These are phyloP conservation scores for Globisporangium parvum DNA, from an alignment of 352 stramenopile genomes.

Conservation along the genomic window DNA sequence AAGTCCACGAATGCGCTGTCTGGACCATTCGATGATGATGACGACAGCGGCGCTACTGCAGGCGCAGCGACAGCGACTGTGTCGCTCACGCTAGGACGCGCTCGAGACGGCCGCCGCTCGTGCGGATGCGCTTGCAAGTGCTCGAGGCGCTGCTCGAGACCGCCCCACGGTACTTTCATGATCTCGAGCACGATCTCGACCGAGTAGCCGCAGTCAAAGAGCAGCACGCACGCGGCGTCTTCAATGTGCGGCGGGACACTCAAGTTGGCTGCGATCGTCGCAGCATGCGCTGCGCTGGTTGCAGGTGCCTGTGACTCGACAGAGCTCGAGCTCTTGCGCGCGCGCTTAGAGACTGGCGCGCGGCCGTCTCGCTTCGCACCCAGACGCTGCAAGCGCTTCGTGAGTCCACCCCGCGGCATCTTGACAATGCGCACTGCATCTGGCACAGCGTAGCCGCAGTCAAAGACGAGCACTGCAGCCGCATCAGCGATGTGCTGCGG, in stretches of 20 bases:
- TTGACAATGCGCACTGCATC: neutral
- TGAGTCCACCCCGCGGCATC: neutral
- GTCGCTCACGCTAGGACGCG: neutral
- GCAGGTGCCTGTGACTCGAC: neutral
- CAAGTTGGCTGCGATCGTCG: neutral
- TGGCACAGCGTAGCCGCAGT: neutral
- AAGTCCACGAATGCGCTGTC: neutral
- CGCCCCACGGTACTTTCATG: conserved; percentile 1
- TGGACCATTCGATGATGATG: neutral
- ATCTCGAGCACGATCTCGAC: neutral
- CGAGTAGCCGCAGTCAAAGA: neutral
- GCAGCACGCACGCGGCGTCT: neutral
- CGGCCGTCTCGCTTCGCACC: neutral
- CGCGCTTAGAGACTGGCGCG: neutral
- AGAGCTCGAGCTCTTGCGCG: neutral
- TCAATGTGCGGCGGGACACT: neutral
- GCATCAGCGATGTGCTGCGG: neutral
- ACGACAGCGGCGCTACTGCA: neutral
- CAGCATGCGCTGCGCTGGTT: no score
- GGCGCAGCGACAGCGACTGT: neutral
- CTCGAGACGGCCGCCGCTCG: neutral
- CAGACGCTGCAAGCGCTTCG: neutral
- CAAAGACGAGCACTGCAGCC: neutral
- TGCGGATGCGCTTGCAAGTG: neutral
- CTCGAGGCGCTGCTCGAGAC: neutral